A percentile compares a stretch with the other conserved stretches of the same genome.
Conservation (phyloP, 2,329 filamentous ascomycete genomes). For the Paraphaeosphaeria minitans region DNA sequence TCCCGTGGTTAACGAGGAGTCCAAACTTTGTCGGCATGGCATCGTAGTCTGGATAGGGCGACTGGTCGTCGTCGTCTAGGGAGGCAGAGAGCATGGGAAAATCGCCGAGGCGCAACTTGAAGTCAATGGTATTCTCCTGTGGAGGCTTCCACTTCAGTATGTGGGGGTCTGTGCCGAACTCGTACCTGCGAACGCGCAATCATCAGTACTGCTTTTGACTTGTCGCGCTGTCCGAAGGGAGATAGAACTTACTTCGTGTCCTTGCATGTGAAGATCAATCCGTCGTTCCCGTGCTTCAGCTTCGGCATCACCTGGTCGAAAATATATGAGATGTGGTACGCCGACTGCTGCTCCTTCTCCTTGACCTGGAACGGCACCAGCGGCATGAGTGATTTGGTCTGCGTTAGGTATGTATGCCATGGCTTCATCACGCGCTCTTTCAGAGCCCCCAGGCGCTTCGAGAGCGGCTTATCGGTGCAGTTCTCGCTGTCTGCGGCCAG, state of each 20-base stretch:
- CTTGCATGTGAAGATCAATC: conserved; percentile 95
- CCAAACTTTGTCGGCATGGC: conserved; percentile 70
- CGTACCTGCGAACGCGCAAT: conserved; percentile 59
- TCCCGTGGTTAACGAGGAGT: conserved; percentile 71
- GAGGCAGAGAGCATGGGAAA: conserved; percentile 69
- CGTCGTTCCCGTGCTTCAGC: conserved; percentile 92
- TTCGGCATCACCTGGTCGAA: conserved; percentile 83
- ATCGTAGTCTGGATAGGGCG: conserved; percentile 75
- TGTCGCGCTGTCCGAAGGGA: neutral
- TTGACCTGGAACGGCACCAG: conserved; percentile 81
- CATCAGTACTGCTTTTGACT: neutral
- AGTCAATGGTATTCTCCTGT: conserved; percentile 93
- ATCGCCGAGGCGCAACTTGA: conserved; percentile 72
- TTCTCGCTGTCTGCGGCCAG: conserved; percentile 78
- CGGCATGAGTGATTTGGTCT: conserved; percentile 55
- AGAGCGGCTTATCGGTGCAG: conserved; percentile 78
- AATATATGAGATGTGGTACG: conserved; percentile 78
- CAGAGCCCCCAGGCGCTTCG: conserved; percentile 89
- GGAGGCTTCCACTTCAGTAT: conserved; percentile 99
- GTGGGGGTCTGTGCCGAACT: conserved; percentile 86
- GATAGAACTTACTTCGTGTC: conserved; percentile 60
- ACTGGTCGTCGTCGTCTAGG: conserved; percentile 71
- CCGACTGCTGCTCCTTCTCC: conserved; percentile 87
- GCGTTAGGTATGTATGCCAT: conserved; percentile 64
- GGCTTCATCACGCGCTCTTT: conserved; percentile 75